Evolutionary conservation across 176 grass and related monocot species (phyloP), one percentile per base, ranked within the genome.

Genomic region (Bothriochloa decipiens): DNA sequence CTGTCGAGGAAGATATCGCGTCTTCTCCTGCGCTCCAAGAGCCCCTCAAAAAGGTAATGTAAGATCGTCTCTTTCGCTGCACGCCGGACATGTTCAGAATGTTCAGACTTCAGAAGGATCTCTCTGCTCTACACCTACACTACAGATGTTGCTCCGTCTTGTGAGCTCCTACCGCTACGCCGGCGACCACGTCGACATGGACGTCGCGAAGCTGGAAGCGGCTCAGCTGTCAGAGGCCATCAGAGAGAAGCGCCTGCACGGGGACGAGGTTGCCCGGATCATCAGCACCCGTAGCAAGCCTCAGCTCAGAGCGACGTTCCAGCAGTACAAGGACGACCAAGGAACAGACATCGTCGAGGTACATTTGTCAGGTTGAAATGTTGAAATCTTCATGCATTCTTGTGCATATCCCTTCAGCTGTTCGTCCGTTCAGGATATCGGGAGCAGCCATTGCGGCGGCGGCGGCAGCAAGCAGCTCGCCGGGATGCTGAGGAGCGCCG

Each of bases 1-100:
- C 92, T 18, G 17, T 97, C 6, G 91, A 97, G 52, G 95, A 97
- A 75, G 89, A 97, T 53, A 66, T 91, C 14, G 89, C 90, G 0
- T 87, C 85, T 8, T 86, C 61, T 16, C 23, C 85, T 22, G 40
- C 45, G 6, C 65, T 91, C 72, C 39, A 81, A n/a, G 69, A 95
- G 17, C 88, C 91, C 26, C 65, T 93, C 0, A 88, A 71, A 81
- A 75, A 83, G 85, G 94, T 88, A 85, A 8, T 7, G 1, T 29
- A 55, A 55, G 52, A 7, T 20, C 52, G 39, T 55, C 52, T 55
- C 17, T 55, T 55, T 22, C 18, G 52, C 52, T 55, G 52, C 52
- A 55, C 3, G 15, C 4, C 7, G 18, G 52, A 22, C 52, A 55
- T 63, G 27, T 49, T 83, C 45, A 50, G 46, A 16, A 5, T 50